Percentiles rank a stretch among this genome's conserved stretches.
These are phyloP conservation scores for Bremia lactucae DNA, from an alignment of 352 stramenopile genomes.

Conservation along the genomic window DNA sequence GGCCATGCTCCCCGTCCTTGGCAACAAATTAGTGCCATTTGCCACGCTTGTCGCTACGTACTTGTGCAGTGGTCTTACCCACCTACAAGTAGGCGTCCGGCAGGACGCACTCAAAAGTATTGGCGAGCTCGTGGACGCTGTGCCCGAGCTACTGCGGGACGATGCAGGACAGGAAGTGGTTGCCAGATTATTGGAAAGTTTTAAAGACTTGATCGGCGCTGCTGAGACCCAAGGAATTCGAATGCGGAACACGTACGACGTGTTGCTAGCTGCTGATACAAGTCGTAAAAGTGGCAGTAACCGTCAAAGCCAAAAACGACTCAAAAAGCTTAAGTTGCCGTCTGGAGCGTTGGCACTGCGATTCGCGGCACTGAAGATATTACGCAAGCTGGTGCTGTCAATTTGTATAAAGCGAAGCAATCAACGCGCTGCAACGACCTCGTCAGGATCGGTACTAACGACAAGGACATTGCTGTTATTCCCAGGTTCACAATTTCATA, in stretches of 20 bases:
- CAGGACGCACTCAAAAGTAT: conserved; percentile 70
- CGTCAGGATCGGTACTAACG: conserved; percentile 12
- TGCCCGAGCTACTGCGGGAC: conserved; percentile 41
- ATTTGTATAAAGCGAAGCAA: conserved; percentile 16
- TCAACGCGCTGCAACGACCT: neutral
- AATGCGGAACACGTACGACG: conserved; percentile 71
- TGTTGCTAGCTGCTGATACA: conserved; percentile 22
- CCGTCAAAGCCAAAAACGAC: conserved; percentile 6
- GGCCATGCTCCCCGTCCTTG: conserved; percentile 44
- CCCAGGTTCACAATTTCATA: conserved; percentile 23
- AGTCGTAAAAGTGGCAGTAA: conserved; percentile 8
- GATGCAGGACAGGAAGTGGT: conserved; percentile 43
- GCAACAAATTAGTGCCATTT: conserved; percentile 44
- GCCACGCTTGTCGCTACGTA: conserved; percentile 65
- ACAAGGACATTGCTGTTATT: conserved; percentile 52
- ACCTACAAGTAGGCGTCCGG: conserved; percentile 64
- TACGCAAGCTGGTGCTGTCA: conserved; percentile 52
- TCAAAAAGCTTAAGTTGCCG: conserved; percentile 34
- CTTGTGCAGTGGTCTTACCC: conserved; percentile 70
- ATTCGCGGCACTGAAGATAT: conserved; percentile 50
- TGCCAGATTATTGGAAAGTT: conserved; percentile 68
- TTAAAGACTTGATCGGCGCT: conserved; percentile 54
- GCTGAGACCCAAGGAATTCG: conserved; percentile 58
- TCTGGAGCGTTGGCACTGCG: conserved; percentile 38
- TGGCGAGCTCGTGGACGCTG: conserved; percentile 44